Evolutionary conservation across 202 grass and related monocot species (phyloP).

Genomic region (Panicum virgatum): DNA sequence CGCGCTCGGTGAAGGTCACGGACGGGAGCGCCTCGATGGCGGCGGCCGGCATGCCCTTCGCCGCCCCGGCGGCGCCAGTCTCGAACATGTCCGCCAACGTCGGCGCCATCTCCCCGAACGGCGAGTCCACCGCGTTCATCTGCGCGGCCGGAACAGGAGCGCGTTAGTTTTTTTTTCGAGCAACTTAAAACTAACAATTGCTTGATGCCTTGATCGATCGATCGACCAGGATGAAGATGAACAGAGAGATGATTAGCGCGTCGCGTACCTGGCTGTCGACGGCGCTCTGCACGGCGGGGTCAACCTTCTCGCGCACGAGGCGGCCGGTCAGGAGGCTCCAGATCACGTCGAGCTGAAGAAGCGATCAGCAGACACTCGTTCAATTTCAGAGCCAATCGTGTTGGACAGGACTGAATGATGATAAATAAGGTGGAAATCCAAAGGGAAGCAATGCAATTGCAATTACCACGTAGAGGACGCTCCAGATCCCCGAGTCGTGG

Average conservation of each 20-base stretch:
- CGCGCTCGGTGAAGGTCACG: constrained; percentile 11
- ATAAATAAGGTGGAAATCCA: too few species aligned
- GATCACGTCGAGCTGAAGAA: constrained; percentile 58
- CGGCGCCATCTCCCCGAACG: constrained; percentile 30
- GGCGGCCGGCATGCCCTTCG: constrained; percentile 43
- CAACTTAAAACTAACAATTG: too few species aligned
- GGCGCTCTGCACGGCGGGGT: constrained; percentile 83
- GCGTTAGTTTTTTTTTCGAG: too few species aligned
- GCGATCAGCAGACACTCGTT: not conserved
- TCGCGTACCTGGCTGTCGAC: constrained; percentile 62
- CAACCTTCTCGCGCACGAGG: constrained; percentile 78
- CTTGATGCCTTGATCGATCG: not conserved
- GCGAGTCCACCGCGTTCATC: constrained; percentile 63
- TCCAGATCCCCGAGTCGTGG: constrained; percentile 65
- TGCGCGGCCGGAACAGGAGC: not conserved
- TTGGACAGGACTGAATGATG: not conserved
- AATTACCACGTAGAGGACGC: constrained; percentile 65
- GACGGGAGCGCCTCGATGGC: constrained; percentile 61
- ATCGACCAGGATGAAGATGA: not conserved
- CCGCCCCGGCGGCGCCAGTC: constrained; percentile 27
- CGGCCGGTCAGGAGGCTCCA: constrained; percentile 72
- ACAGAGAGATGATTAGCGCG: too few species aligned
- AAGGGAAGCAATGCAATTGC: not conserved
- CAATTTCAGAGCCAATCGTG: not conserved
- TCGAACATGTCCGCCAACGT: constrained; percentile 67